Percentiles rank a stretch among this genome's conserved stretches.
phyloP scores from a whole-genome alignment of 306 rosid species.

The Dryas alaskensis region DNA sequence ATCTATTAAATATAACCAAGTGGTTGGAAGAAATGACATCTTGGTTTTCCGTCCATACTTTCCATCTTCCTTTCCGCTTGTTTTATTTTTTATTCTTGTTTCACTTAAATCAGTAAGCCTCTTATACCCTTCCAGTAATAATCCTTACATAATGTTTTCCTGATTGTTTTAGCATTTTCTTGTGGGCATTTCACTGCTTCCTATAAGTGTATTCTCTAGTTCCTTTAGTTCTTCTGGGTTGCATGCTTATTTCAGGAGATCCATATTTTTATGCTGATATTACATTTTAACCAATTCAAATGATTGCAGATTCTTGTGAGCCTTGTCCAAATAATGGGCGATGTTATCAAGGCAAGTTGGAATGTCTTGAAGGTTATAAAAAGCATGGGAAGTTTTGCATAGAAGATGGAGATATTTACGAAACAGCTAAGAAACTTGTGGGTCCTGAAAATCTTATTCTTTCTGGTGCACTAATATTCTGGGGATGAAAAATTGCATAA shows the following conservation, averaged over 20 bases:
- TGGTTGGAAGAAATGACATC: too few species aligned
- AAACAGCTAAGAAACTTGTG: slow-evolving; percentile 70
- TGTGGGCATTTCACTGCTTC: too few species aligned
- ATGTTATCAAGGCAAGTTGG: slow-evolving; percentile 57
- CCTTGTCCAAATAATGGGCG: slow-evolving; percentile 85
- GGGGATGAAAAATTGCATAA: neutral
- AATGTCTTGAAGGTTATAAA: slow-evolving; percentile 65
- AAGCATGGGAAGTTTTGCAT: slow-evolving; percentile 62
- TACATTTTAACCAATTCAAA: slow-evolving; percentile 2
- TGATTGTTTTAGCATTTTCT: too few species aligned
- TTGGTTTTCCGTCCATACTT: too few species aligned
- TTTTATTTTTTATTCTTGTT: too few species aligned
- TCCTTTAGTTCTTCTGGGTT: neutral
- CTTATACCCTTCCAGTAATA: too few species aligned
- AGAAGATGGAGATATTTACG: slow-evolving; percentile 74
- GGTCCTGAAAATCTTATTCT: slow-evolving; percentile 31
- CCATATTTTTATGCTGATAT: slow-evolving; percentile 14
- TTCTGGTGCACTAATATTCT: slow-evolving; percentile 17
- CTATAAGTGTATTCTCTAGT: neutral
- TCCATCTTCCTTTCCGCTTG: too few species aligned
- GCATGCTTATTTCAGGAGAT: neutral
- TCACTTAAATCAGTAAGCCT: too few species aligned
- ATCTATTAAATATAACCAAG: too few species aligned
- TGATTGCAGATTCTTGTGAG: slow-evolving; percentile 61
- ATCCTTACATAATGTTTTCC: too few species aligned